Evolutionary conservation across 306 rosid genomes (phyloP).

Genomic region (Canavalia gladiata): DNA sequence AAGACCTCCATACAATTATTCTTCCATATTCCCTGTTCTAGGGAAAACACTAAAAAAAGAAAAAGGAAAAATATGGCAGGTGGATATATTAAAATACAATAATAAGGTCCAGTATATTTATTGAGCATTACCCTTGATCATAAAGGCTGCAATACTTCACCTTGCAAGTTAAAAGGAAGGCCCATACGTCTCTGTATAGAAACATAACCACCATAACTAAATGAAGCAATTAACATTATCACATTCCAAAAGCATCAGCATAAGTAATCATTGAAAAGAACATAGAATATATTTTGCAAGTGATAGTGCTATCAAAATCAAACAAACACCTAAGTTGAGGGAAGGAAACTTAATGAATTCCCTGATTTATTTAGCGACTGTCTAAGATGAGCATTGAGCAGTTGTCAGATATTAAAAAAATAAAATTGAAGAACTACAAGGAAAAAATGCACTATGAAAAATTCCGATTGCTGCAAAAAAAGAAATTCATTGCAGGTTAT

Average conservation of each 20-base stretch:
- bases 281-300: slow-evolving; percentile 14
- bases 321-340: slow-evolving; percentile 17
- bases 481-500: neutral
- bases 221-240: slow-evolving; percentile 36
- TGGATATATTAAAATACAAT: slow-evolving; percentile 32
- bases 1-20: slow-evolving; percentile 35
- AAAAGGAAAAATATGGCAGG: slow-evolving; percentile 34
- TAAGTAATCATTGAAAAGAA: slow-evolving; percentile 44
- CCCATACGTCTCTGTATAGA: slow-evolving; percentile 92
- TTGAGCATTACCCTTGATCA: slow-evolving; percentile 88
- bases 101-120: neutral
- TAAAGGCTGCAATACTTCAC: slow-evolving; percentile 92
- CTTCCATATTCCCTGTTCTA: slow-evolving; percentile 7
- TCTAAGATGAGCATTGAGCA: slow-evolving; percentile 18
- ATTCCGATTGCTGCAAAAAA: neutral
- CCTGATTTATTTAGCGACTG: slow-evolving; percentile 23
- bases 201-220: slow-evolving; percentile 50
- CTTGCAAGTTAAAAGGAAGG: slow-evolving; percentile 88
- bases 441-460: slow-evolving; percentile 7
- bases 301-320: slow-evolving; percentile 18
- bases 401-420: slow-evolving; percentile 20
- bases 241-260: slow-evolving; percentile 36
- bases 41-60: slow-evolving; percentile 1
- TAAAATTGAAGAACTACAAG: neutral
- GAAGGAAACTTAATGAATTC: slow-evolving; percentile 21